Evolutionary conservation across 2,329 filamentous ascomycete genomes (phyloP).

Genomic region (Setomelanomma holmii): DNA sequence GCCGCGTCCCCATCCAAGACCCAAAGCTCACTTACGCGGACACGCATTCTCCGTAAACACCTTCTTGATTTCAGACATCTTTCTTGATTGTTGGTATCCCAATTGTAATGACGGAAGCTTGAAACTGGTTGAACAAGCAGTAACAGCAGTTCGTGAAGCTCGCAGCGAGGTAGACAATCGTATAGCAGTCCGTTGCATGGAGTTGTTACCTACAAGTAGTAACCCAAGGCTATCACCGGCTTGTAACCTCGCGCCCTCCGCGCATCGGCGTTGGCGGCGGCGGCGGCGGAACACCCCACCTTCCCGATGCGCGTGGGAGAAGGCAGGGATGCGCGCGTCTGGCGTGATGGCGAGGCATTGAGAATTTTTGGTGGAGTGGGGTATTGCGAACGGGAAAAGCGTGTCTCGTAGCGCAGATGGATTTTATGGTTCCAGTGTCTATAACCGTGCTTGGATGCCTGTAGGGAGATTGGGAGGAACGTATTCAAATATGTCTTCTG

Average conservation of each 20-base stretch:
- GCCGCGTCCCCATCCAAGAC: not conserved
- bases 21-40: slow-evolving; percentile 46
- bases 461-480: no score
- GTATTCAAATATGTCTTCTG: no score
- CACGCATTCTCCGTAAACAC: slow-evolving; percentile 52
- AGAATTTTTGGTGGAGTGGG: not conserved
- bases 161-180: no score
- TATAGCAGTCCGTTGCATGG: slow-evolving; percentile 1
- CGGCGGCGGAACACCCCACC: not conserved
- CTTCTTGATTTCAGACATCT: slow-evolving; percentile 55
- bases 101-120: no score
- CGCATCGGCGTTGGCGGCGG: not conserved
- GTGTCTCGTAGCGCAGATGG: not conserved
- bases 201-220: slow-evolving; percentile 24
- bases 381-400: not conserved
- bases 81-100: slow-evolving; percentile 17
- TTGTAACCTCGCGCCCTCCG: no score
- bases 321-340: not conserved
- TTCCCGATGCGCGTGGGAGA: not conserved
- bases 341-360: not conserved
- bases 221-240: slow-evolving; percentile 34
- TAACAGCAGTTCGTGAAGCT: not conserved
- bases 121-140: no score
- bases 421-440: no score
- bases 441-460: no score